Base-by-base conservation (phyloP, 495 filamentous ascomycete species). In the Aspergillus baeticus region DNA sequence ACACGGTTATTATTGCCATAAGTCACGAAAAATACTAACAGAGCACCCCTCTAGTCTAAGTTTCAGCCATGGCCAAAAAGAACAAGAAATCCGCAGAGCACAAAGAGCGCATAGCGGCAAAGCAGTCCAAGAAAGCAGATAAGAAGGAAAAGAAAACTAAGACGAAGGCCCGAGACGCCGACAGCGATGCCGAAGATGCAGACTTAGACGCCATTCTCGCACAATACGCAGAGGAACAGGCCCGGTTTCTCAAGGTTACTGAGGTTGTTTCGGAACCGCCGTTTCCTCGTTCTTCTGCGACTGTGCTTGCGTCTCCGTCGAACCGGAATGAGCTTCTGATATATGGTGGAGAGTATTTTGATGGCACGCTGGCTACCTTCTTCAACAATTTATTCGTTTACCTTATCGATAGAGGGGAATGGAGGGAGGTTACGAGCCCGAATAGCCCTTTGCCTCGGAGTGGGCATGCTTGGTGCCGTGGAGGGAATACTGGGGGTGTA, bases 201-300 rank as follows among this genome's bases (percentile, higher is more conserved):
- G 94, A 98, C 72, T 77, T 98, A 38, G 94, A 98, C 69, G 84
- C 87, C n/a, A 91, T 98, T n/a, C 85, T 98, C 11, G 92, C 91
- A 15, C 90, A 94, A 72, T 98, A 96, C 66, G 77, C 79, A 20
- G 77, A 78, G 55, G 73, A 92, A 72, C 94, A 98, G 76, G 92
- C 94, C 53, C 86, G 87, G 62, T 96, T 94, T 64, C 82, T 93
- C 59, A 96, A 96, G 76, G 84, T 98, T 63, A 96, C 93, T 4
- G 94, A 98, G 72, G 79, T 81, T 7, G 68, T 80, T 2, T 85
- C 81, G n/a, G 84, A 77, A 8, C 90, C 94, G 42, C 94, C 93
- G 2, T 81, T 85, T 18, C 81, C 92, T 14, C 83, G 94, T 10
- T 82, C 87, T 4, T 92, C 90, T 18, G 79, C 89, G 1, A 91